Percentiles rank a stretch among this genome's conserved stretches.
These are phyloP conservation scores for Aspergillus asperescens DNA, from an alignment of 495 filamentous ascomycete species.

Conservation along the genomic window DNA sequence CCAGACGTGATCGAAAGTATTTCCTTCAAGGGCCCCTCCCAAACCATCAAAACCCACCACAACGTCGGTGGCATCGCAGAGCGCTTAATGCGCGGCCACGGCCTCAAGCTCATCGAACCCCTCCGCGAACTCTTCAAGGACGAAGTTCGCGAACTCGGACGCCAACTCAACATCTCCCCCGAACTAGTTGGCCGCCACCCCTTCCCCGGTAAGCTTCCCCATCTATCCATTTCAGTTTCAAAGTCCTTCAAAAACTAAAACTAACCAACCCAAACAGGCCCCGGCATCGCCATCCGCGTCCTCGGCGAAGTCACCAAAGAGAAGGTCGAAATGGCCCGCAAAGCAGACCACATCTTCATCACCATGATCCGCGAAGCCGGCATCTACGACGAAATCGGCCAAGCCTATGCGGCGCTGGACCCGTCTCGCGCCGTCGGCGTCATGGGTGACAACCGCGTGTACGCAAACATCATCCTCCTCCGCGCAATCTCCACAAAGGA, in stretches of 20 bases:
- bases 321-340: conserved; percentile 70
- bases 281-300: conserved; percentile 85
- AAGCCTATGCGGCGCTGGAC: conserved; percentile 79
- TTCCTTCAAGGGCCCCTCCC: conserved; percentile 73
- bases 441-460: conserved; percentile 70
- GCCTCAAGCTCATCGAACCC: conserved; percentile 71
- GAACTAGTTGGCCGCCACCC: conserved; percentile 81
- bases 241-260: not conserved
- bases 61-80: conserved; percentile 71
- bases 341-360: conserved; percentile 84
- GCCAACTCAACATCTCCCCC: conserved; percentile 67
- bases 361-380: conserved; percentile 77
- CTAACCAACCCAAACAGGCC: conserved; percentile 38
- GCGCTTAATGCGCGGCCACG: conserved; percentile 51
- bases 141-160: conserved; percentile 70
- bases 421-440: conserved; percentile 70
- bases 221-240: not conserved
- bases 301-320: conserved; percentile 82
- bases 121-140: conserved; percentile 79
- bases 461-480: conserved; percentile 54
- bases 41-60: conserved; percentile 82
- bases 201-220: conserved; percentile 50
- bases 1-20: conserved; percentile 75
- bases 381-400: conserved; percentile 73
- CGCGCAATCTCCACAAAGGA: conserved; percentile 73